phyloP scores from a whole-genome alignment of 139 green algal species.

The Dunaliella sp. region DNA sequence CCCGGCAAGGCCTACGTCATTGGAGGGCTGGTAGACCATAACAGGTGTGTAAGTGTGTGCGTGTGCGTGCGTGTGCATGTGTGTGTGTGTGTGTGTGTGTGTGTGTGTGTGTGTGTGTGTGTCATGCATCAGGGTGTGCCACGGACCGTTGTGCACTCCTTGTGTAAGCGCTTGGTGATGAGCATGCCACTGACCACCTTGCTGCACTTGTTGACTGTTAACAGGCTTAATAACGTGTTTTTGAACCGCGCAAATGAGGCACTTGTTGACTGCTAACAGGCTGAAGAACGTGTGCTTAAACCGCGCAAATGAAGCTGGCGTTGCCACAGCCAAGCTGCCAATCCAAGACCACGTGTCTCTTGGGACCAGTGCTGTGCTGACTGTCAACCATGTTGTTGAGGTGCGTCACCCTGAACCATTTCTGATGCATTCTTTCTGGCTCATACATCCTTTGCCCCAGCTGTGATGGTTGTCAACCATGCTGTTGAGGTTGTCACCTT shows the following conservation, averaged over 20 bases:
- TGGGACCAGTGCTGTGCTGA: constrained; percentile 57
- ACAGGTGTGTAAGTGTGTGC: constrained; percentile 53
- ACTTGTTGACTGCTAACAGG: neutral
- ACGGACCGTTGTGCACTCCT: neutral
- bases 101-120: neutral
- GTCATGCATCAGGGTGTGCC: neutral
- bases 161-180: neutral
- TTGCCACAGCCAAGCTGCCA: constrained; percentile 74
- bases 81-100: neutral
- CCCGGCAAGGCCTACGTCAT: constrained; percentile 74
- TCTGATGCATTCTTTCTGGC: neutral
- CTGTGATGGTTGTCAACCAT: neutral
- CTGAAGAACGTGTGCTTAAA: constrained; percentile 53
- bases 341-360: constrained; percentile 69
- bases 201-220: neutral
- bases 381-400: constrained; percentile 80
- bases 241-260: constrained; percentile 45
- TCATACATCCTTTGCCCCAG: neutral
- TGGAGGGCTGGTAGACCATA: constrained; percentile 85
- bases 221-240: constrained; percentile 53
- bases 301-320: constrained; percentile 56
- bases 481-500: neutral
- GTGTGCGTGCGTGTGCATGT: neutral
- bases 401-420: neutral
- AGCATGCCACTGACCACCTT: neutral